Evolutionary conservation across 345 rosid genomes (phyloP).

Genomic region (Clausena lansium): DNA sequence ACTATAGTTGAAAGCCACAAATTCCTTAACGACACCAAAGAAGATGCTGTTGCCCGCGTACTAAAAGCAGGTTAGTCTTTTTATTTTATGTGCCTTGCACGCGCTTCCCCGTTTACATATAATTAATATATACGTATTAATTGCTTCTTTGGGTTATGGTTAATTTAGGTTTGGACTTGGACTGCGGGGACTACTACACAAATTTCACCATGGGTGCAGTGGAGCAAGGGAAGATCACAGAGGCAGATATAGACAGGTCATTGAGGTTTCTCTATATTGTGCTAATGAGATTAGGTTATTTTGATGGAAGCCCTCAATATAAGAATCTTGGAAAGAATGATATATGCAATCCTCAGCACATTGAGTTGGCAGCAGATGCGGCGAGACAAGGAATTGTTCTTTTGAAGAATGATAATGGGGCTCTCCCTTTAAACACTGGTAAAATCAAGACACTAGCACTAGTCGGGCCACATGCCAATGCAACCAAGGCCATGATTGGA

Average conservation of each 20-base stretch:
- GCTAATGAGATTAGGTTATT: constrained; percentile 63
- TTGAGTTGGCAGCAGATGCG: constrained; percentile 47
- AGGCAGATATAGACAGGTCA: constrained; percentile 31
- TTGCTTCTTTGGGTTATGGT: too few species aligned
- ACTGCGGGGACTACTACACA: constrained; percentile 53
- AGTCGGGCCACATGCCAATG: constrained; percentile 54
- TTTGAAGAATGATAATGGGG: constrained; percentile 38
- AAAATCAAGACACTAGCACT: constrained; percentile 31
- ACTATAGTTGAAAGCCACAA: constrained; percentile 45
- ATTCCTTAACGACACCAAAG: constrained; percentile 43
- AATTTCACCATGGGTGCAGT: constrained; percentile 34
- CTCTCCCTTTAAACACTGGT: constrained; percentile 28
- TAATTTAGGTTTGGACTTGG: constrained; percentile 54
- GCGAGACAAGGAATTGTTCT: constrained; percentile 62
- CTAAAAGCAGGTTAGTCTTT: constrained; percentile 44
- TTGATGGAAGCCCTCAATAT: constrained; percentile 45
- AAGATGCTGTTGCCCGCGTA: constrained; percentile 52
- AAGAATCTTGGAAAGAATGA: constrained; percentile 32
- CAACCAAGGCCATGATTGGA: constrained; percentile 52
- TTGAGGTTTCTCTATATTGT: constrained; percentile 35
- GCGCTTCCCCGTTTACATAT: too few species aligned
- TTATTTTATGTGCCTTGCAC: too few species aligned
- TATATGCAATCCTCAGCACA: constrained; percentile 33
- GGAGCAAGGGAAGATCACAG: constrained; percentile 31
- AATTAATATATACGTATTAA: too few species aligned